Evolutionary conservation across 352 stramenopile species (phyloP).

Genomic region (Phytophthora multivora): DNA sequence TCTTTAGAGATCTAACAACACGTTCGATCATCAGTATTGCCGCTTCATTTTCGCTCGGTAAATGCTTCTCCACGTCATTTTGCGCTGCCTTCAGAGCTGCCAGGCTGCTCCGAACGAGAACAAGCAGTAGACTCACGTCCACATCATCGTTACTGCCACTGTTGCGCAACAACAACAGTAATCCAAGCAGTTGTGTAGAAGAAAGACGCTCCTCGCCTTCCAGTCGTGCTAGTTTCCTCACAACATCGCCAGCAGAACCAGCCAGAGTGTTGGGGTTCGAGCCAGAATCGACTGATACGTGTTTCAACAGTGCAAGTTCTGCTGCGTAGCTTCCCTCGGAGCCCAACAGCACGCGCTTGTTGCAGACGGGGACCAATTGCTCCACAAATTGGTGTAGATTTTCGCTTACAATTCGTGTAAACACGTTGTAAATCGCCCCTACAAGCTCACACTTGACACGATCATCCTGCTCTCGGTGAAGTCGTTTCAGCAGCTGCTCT

Average conservation of each 20-base stretch:
- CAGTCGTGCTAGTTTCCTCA: slow-evolving; percentile 34
- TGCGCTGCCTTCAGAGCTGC: slow-evolving; percentile 16
- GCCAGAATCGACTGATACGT: slow-evolving; percentile 17
- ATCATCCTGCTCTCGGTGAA: slow-evolving; percentile 24
- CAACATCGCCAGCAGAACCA: slow-evolving; percentile 5
- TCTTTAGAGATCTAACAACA: slow-evolving; percentile 14
- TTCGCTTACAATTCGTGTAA: slow-evolving; percentile 26
- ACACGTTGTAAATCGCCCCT: slow-evolving; percentile 34
- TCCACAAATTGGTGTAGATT: slow-evolving; percentile 19
- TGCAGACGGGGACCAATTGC: slow-evolving; percentile 25
- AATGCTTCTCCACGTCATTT: neutral
- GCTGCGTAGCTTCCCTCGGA: slow-evolving; percentile 10
- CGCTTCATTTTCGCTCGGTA: slow-evolving; percentile 9
- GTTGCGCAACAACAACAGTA: slow-evolving; percentile 44
- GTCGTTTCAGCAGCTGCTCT: slow-evolving; percentile 23
- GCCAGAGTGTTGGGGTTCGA: slow-evolving; percentile 2
- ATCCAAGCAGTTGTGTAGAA: slow-evolving; percentile 38
- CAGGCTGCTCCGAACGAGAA: slow-evolving; percentile 31
- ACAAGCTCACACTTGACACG: slow-evolving; percentile 25
- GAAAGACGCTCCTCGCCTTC: slow-evolving; percentile 31
- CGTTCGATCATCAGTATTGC: slow-evolving; percentile 27
- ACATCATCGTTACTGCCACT: neutral
- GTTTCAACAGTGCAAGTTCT: slow-evolving; percentile 26
- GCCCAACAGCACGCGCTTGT: slow-evolving; percentile 26
- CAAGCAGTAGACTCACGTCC: slow-evolving; percentile 13